Percentiles rank a stretch among this genome's conserved stretches.
These are phyloP conservation scores for Astraeus odoratus DNA, from an alignment of 768 basidiomycete genomes.

Conservation along the genomic window DNA sequence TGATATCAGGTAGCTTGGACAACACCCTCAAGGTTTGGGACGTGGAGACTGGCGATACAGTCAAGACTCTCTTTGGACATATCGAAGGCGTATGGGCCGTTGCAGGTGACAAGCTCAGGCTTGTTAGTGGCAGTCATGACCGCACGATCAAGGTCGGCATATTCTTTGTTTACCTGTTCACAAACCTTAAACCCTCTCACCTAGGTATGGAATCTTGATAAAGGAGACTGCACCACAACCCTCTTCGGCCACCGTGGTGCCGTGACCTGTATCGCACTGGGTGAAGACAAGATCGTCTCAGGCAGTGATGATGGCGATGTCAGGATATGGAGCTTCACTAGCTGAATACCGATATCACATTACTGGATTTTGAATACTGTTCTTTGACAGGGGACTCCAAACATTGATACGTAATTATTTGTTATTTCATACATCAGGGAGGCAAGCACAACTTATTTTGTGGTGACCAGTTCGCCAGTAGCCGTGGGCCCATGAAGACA, in stretches of 20 bases:
- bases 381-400: background rate
- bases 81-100: conserved; percentile 99
- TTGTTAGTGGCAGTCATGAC: conserved; percentile 93
- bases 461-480: no score
- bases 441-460: no score
- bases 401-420: no score
- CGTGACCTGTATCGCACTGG: conserved; percentile 83
- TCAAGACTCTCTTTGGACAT: conserved; percentile 88
- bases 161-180: background rate
- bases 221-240: conserved; percentile 80
- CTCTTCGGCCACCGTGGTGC: conserved; percentile 92
- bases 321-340: conserved; percentile 73
- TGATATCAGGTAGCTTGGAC: conserved; percentile 87
- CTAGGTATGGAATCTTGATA: conserved; percentile 91
- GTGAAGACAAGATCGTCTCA: conserved; percentile 95
- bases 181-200: background rate
- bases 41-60: conserved; percentile 72
- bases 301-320: conserved; percentile 90
- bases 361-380: background rate
- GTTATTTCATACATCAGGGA: no score
- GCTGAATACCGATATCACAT: conserved; percentile 13
- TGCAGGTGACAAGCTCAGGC: conserved; percentile 82
- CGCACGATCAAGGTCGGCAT: conserved; percentile 86
- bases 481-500: background rate
- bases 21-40: conserved; percentile 98